Conservation (phyloP, 768 basidiomycete species). For the Phylloporus sp. region DNA sequence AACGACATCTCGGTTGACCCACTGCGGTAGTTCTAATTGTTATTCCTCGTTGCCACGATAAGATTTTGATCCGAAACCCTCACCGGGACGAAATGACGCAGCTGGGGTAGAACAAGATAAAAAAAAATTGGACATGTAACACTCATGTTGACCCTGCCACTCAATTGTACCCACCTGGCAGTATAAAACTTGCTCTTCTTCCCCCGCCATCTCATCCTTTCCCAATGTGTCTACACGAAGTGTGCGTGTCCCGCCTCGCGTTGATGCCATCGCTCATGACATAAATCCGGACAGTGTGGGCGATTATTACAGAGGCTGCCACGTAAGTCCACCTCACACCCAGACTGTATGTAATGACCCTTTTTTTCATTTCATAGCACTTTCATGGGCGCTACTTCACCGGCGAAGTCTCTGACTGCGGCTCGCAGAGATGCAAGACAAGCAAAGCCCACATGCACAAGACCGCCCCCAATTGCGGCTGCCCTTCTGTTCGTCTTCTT, state of each 20-base stretch:
- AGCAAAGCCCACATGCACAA: slow-evolving; percentile 34
- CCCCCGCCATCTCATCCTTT: not conserved
- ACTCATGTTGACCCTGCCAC: not conserved
- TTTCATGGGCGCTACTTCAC: slow-evolving; percentile 38
- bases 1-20: not conserved
- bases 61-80: slow-evolving; percentile 28
- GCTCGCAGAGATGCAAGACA: slow-evolving; percentile 31
- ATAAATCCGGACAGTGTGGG: slow-evolving; percentile 25
- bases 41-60: slow-evolving; percentile 9
- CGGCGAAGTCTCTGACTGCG: slow-evolving; percentile 30
- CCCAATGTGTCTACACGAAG: slow-evolving; percentile 36
- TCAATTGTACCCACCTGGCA: not conserved
- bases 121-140: not conserved
- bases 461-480: slow-evolving; percentile 34
- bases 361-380: slow-evolving; percentile 20
- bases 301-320: slow-evolving; percentile 36
- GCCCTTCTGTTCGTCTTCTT: slow-evolving; percentile 21
- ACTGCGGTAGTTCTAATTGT: not conserved
- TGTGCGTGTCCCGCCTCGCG: slow-evolving; percentile 21
- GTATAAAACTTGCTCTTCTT: not conserved
- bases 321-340: slow-evolving; percentile 20
- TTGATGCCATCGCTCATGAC: slow-evolving; percentile 2
- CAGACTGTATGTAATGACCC: slow-evolving; percentile 8
- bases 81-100: slow-evolving; percentile 31
- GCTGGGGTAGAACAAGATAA: slow-evolving; percentile 19